A percentile compares a stretch with the other conserved stretches of the same genome.
phyloP scores from a whole-genome alignment of 352 stramenopile species.

The Phytophthora sojae region DNA sequence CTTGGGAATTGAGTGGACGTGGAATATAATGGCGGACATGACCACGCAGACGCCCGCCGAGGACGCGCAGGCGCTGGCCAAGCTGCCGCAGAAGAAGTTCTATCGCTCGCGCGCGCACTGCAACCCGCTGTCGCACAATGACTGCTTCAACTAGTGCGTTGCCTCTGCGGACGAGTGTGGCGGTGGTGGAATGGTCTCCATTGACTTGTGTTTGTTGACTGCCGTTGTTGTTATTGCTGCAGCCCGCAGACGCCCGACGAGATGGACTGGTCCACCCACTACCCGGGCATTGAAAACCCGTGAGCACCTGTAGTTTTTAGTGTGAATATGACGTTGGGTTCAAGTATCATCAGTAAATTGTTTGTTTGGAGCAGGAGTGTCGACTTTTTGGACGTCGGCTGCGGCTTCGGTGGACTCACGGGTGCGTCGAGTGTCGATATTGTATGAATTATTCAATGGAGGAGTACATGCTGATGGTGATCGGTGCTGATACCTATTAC shows the following conservation, averaged over 20 bases:
- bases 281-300: conserved; percentile 85
- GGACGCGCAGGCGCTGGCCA: conserved; percentile 42
- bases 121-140: conserved; percentile 97
- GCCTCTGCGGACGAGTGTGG: not conserved
- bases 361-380: conserved; percentile 64
- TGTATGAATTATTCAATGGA: not conserved
- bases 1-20: conserved; percentile 28
- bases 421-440: conserved; percentile 37
- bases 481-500: conserved; percentile 9
- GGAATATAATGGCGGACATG: conserved; percentile 41
- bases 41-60: conserved; percentile 12
- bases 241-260: conserved; percentile 85
- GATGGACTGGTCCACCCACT: conserved; percentile 96
- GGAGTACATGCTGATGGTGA: not conserved
- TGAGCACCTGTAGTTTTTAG: conserved; percentile 33
- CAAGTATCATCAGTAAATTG: not conserved
- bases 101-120: conserved; percentile 96
- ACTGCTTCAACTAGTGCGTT: conserved; percentile 94
- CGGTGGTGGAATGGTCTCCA: not conserved
- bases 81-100: conserved; percentile 95
- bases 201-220: not conserved
- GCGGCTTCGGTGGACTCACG: conserved; percentile 97
- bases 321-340: not conserved
- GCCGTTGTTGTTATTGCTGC: not conserved
- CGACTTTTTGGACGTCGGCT: conserved; percentile 97